phyloP scores from a whole-genome alignment of 805 yeast genomes.

The Sugiyamaella marilandica region DNA sequence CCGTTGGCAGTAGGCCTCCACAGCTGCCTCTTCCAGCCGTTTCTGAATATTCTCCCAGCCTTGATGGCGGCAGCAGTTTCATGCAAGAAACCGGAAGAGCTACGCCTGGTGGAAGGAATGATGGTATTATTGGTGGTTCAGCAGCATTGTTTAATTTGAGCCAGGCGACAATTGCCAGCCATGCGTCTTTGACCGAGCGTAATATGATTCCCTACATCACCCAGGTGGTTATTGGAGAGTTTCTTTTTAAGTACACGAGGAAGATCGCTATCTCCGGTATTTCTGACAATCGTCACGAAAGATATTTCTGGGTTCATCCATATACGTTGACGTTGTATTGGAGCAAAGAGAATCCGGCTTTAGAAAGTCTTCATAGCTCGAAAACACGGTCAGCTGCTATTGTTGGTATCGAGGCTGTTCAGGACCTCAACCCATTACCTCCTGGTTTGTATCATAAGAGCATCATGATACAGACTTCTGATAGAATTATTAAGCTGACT shows the following conservation, averaged over 20 bases:
- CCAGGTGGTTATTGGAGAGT: slow-evolving; percentile 92
- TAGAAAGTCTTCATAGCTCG: slow-evolving; percentile 48
- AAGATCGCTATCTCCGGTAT: slow-evolving; percentile 59
- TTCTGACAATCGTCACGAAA: slow-evolving; percentile 77
- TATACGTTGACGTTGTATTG: slow-evolving; percentile 86
- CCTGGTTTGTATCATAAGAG: slow-evolving; percentile 85
- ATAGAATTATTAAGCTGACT: slow-evolving; percentile 67
- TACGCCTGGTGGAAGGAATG: neutral
- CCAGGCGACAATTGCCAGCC: slow-evolving; percentile 23
- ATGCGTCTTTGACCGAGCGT: slow-evolving; percentile 35
- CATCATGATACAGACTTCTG: slow-evolving; percentile 66
- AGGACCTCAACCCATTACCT: slow-evolving; percentile 82
- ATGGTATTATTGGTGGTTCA: neutral
- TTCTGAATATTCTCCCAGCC: slow-evolving; percentile 4
- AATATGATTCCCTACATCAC: slow-evolving; percentile 81
- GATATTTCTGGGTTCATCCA: slow-evolving; percentile 96
- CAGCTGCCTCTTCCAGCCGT: slow-evolving; percentile 9
- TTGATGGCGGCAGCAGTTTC: slow-evolving; percentile 2
- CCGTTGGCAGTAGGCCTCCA: slow-evolving; percentile 4
- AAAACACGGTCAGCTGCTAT: slow-evolving; percentile 79
- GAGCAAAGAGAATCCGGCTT: slow-evolving; percentile 76
- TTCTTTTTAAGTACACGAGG: slow-evolving; percentile 77
- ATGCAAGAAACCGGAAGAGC: neutral
- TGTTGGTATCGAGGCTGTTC: slow-evolving; percentile 68
- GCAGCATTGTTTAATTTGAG: slow-evolving; percentile 8